These are phyloP conservation scores for Phaeomoniella chlamydospora DNA, from an alignment of 2,329 filamentous ascomycete species.

Conservation along the genomic window DNA sequence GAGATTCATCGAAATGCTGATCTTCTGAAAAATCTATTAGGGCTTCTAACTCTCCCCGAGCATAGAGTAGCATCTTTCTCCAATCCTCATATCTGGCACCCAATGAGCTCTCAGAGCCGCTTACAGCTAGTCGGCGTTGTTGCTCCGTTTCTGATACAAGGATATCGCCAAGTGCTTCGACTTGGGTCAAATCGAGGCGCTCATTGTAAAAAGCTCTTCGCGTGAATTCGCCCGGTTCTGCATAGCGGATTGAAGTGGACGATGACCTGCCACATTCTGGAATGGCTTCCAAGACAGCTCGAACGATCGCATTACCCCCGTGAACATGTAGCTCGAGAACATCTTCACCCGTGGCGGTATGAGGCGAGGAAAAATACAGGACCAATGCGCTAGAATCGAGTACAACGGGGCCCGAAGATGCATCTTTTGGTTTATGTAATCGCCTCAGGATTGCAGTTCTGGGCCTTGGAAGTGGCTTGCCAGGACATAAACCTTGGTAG, in stretches of 20 bases:
- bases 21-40: conserved; percentile 96
- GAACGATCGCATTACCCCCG: conserved; percentile 76
- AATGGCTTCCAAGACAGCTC: conserved; percentile 69
- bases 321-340: conserved; percentile 90
- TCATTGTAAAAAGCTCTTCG: conserved; percentile 79
- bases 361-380: conserved; percentile 67
- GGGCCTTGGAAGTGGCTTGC: conserved; percentile 37
- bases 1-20: conserved; percentile 88
- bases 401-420: conserved; percentile 23
- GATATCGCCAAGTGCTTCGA: conserved; percentile 48
- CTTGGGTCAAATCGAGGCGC: conserved; percentile 74
- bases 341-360: conserved; percentile 83
- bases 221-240: conserved; percentile 92
- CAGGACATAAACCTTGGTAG: conserved; percentile 48
- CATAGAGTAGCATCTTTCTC: conserved; percentile 62
- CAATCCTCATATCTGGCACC: conserved; percentile 68
- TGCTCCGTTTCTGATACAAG: conserved; percentile 68
- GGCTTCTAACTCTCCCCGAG: conserved; percentile 83
- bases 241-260: conserved; percentile 52
- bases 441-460: conserved; percentile 59
- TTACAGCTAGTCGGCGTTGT: conserved; percentile 74
- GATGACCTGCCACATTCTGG: conserved; percentile 22
- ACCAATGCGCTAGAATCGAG: conserved; percentile 69
- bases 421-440: conserved; percentile 45
- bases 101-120: conserved; percentile 56